phyloP scores from a whole-genome alignment of 179 eudicot genomes.

The Actinidia polygama region DNA sequence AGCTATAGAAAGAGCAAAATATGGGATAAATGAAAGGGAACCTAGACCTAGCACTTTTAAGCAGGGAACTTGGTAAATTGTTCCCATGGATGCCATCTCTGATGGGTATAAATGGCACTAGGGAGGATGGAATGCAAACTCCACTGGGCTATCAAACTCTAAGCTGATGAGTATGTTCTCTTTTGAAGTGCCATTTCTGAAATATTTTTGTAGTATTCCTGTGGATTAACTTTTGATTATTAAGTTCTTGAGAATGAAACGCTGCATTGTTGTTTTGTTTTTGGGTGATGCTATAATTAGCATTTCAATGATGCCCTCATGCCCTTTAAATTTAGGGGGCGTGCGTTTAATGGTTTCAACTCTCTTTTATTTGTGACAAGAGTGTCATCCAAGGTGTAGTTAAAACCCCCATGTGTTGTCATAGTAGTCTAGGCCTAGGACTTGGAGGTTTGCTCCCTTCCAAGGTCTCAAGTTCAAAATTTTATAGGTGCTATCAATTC shows the following conservation, averaged over 20 bases:
- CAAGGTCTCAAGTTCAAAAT: no score
- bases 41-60: conserved; percentile 36
- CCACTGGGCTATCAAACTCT: conserved; percentile 81
- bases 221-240: not conserved
- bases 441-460: no score
- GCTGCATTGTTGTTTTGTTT: not conserved
- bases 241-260: not conserved
- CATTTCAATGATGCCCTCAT: not conserved
- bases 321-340: no score
- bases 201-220: not conserved
- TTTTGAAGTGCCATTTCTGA: not conserved
- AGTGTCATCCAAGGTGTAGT: not conserved
- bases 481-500: no score
- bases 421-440: no score
- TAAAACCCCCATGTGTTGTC: no score
- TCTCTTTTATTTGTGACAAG: not conserved
- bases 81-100: conserved; percentile 93
- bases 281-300: not conserved
- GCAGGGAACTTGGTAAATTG: conserved; percentile 75
- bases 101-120: conserved; percentile 41
- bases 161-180: conserved; percentile 43
- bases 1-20: conserved; percentile 93
- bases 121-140: conserved; percentile 46
- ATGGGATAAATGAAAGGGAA: conserved; percentile 63
- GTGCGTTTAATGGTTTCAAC: no score